Percentiles rank a stretch among this genome's conserved stretches.
These are phyloP conservation scores for Pyronema omphalodes DNA, from an alignment of 495 filamentous ascomycete genomes.

Conservation along the genomic window DNA sequence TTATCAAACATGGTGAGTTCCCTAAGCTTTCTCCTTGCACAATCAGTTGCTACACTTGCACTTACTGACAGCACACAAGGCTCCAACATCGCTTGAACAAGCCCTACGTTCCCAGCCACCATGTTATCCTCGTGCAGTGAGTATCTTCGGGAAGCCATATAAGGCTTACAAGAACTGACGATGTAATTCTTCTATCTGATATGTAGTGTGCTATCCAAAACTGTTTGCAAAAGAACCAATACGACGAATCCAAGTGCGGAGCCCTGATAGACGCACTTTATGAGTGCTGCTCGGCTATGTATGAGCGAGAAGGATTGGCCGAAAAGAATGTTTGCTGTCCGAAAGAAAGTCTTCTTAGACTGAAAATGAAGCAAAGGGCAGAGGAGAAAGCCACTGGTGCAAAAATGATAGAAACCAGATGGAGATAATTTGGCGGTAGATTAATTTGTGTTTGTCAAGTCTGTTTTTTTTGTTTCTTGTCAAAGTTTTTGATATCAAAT, in stretches of 20 bases:
- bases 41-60: background rate
- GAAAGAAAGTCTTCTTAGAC: constrained; percentile 51
- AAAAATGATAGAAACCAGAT: constrained; percentile 8
- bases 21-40: background rate
- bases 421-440: constrained; percentile 8
- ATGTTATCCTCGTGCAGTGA: constrained; percentile 73
- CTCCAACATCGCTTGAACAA: constrained; percentile 34
- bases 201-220: constrained; percentile 33
- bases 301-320: constrained; percentile 57
- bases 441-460: background rate
- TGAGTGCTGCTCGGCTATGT: constrained; percentile 83
- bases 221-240: constrained; percentile 70
- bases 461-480: background rate
- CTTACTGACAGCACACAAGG: background rate
- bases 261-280: constrained; percentile 77
- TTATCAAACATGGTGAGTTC: background rate
- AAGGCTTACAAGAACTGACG: background rate
- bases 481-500: too few relatives aligned
- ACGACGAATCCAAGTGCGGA: constrained; percentile 69
- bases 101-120: constrained; percentile 58
- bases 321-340: constrained; percentile 65
- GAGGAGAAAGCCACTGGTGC: constrained; percentile 24
- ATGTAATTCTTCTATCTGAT: constrained; percentile 8
- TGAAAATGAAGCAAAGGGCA: constrained; percentile 75
- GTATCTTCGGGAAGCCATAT: constrained; percentile 24